Evolutionary conservation across 495 filamentous ascomycete genomes (phyloP).

Genomic region (Podospora appendiculata): DNA sequence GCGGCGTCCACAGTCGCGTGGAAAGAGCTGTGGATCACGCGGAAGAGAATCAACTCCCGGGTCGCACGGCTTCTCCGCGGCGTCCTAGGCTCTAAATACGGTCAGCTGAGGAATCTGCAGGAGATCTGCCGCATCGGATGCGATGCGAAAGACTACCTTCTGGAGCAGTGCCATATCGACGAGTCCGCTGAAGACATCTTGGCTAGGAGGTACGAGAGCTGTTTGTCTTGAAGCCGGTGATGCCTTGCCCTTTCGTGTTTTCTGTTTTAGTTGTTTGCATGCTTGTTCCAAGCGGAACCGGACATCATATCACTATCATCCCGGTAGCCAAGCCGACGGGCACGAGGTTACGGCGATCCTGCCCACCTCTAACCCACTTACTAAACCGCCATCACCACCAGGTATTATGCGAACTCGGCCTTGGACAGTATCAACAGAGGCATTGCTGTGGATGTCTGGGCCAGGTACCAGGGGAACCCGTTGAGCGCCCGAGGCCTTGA

Average conservation of each 20-base stretch:
- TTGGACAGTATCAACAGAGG: slow-evolving; percentile 75
- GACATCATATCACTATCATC: too few species aligned
- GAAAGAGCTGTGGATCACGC: slow-evolving; percentile 62
- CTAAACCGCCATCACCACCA: slow-evolving; percentile 17
- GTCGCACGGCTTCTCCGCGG: slow-evolving; percentile 56
- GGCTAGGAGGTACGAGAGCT: slow-evolving; percentile 58
- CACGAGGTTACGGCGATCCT: too few species aligned
- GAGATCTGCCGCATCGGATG: slow-evolving; percentile 65
- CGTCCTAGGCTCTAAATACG: slow-evolving; percentile 59
- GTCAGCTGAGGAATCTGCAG: slow-evolving; percentile 61
- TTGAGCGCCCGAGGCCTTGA: slow-evolving; percentile 44
- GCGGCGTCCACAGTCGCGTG: slow-evolving; percentile 58
- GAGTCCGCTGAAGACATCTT: slow-evolving; percentile 66
- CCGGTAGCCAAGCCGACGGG: too few species aligned
- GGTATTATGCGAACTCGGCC: slow-evolving; percentile 66
- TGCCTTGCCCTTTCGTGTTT: background rate
- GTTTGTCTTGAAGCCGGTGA: background rate
- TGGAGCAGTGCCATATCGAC: slow-evolving; percentile 52
- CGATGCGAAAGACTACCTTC: slow-evolving; percentile 80
- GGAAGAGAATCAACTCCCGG: slow-evolving; percentile 44
- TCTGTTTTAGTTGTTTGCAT: too few species aligned
- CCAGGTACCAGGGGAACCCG: slow-evolving; percentile 32
- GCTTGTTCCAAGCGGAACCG: background rate
- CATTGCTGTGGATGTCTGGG: slow-evolving; percentile 72
- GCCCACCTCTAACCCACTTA: too few species aligned